These are phyloP conservation scores for Cercis canadensis DNA, from an alignment of 306 rosid species.

Conservation along the genomic window DNA sequence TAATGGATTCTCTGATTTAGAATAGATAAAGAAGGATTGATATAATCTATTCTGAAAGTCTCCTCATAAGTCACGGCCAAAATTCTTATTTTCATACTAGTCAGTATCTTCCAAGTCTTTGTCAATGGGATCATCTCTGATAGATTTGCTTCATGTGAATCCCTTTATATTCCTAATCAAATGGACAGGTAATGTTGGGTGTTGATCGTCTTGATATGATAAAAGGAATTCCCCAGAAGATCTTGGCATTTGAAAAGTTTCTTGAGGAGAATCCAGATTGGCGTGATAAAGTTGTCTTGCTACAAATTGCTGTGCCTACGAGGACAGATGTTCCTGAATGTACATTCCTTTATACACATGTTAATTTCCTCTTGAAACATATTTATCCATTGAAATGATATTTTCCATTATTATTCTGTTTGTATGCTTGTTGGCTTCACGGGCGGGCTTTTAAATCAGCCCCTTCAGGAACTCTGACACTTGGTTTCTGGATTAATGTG, in stretches of 20 bases:
- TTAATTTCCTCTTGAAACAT: slow-evolving; percentile 31
- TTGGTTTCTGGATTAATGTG: background rate
- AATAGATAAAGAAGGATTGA: background rate
- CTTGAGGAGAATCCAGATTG: slow-evolving; percentile 88
- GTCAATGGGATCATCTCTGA: background rate
- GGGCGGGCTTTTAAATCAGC: background rate
- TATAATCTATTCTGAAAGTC: background rate
- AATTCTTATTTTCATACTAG: background rate
- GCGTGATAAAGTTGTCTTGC: slow-evolving; percentile 94
- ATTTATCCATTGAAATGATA: slow-evolving; percentile 7
- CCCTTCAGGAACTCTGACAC: background rate
- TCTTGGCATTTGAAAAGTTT: slow-evolving; percentile 93
- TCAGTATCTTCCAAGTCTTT: background rate
- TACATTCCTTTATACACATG: slow-evolving; percentile 51
- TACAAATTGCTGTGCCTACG: slow-evolving; percentile 96
- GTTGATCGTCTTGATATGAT: slow-evolving; percentile 99
- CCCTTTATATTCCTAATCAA: slow-evolving; percentile 38
- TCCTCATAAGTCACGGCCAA: background rate
- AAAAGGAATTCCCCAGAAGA: slow-evolving; percentile 95
- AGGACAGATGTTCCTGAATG: slow-evolving; percentile 94
- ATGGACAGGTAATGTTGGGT: slow-evolving; percentile 89
- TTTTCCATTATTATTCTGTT: background rate
- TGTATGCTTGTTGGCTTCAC: background rate
- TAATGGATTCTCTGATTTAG: background rate
- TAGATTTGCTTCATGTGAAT: slow-evolving; percentile 35